Evolutionary conservation across 306 rosid species (phyloP), one percentile per base, ranked within the genome.

Genomic region (Abrus pulchellus): DNA sequence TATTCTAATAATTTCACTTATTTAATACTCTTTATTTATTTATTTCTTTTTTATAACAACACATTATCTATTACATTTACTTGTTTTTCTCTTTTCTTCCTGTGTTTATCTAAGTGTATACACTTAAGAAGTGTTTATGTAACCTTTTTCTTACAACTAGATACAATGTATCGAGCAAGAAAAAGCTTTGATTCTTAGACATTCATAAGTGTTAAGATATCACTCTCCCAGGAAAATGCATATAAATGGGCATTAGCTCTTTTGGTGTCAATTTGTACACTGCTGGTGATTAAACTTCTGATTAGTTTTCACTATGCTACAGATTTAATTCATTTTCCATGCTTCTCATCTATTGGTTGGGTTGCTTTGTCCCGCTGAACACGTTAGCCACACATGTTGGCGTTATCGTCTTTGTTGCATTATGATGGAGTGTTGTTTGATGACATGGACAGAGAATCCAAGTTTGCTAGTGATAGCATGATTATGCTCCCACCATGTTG

Each of bases 401-500:
- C 9, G 11, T 36, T 38, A 49, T 49, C 27, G 6, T 49, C 29
- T 63, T 65, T 66, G 74, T 53, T 52, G 67, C 66, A 65, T 41
- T 66, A 40, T 66, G 45, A 54, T 54, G 66, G 80, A 66, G 75
- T n/a, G 66, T 66, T 52, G 34, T 6, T 41, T 27, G 32, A 66
- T 33, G 65, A 65, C 11, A 29, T n/a, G 1, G 56, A 77, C 66
- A 76, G 2, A 34, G 38, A 78, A 40, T 53, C 65, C 7, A 5
- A 29, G 7, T 52, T 52, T 53, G 65, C 29, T 65, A 54, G 29
- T 5, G 29, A 75, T 9, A 61, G 34, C 44, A 75, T 6, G 3
- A 76, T 33, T 49, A 41, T 52, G 81, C 65, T 14, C 72, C 73
- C 80, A 76, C 54, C 69, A 59, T 60, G 57, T 59, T 59, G 14